Base-by-base conservation (phyloP, 768 basidiomycete species). In the Lactarius sanguifluus region DNA sequence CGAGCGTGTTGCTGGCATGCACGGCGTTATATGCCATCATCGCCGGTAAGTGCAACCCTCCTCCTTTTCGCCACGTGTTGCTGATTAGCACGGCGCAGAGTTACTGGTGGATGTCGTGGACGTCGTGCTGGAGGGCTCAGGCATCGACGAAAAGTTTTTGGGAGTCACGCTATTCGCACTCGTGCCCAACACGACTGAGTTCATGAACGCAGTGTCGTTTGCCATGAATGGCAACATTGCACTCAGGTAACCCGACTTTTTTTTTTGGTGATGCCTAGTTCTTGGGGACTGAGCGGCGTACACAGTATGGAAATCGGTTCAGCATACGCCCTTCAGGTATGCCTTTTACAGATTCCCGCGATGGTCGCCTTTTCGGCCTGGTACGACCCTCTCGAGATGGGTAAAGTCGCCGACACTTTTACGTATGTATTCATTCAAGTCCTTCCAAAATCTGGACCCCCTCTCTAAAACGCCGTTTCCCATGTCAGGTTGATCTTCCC, bases 201-300 rank as follows among this genome's bases (percentile, higher is more conserved):
- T 99, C 76, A 97, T 97, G 94, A 98, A 98, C 74, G 97, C 97
- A 59, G 95, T 98, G 67, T 96, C 95, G 3, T 99, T 99, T 74
- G 96, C 97, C 32, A 77, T 99, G 68, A 92, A 97, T 73, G 96
- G 90, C 7, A 98, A 98, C 75, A 99, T 99, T 69, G 94, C 97
- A 2, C 78, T 99, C 30, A 95, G 94, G 96, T 94, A 40, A 71
- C 58, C 85, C 69, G 6, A 36, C 13, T 32, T 1, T 43, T 43
- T 45, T 30, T 3, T 1, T 25, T 9, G 43, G 36, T 36, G 36
- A 3, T 45, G 1, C n/a, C 9, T n/a, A 61, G 32, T 34, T 34
- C 50, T 10, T 57, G 70, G n/a, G 8, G 25, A 25, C 36, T 41
- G 43, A 68, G 15, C 12, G 15, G n/a, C 68, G 66, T 38, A 64